Conservation (phyloP, 441 rosid genomes). For the Rhodomyrtus psidioides region DNA sequence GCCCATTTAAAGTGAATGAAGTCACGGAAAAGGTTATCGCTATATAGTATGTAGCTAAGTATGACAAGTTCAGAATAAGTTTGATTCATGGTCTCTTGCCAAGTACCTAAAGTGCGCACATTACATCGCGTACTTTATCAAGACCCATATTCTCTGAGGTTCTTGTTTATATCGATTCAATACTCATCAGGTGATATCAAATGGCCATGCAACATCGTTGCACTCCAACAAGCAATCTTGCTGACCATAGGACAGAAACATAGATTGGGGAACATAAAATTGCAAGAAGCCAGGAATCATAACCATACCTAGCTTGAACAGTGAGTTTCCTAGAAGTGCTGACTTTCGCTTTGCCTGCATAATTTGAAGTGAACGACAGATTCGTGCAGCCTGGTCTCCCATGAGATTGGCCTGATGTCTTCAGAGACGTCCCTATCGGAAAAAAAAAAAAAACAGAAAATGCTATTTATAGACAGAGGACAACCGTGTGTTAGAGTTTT, state of each 20-base stretch:
- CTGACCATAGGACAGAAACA: neutral
- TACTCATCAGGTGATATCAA: neutral
- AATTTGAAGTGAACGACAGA: neutral
- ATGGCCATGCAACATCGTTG: neutral
- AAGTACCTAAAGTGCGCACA: neutral
- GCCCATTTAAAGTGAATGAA: neutral
- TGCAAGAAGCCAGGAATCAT: neutral
- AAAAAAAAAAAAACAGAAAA: neutral
- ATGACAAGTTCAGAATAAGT: neutral
- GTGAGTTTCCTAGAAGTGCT: neutral
- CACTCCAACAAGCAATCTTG: neutral
- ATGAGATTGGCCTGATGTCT: neutral
- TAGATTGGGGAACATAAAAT: neutral
- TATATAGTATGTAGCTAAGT: neutral
- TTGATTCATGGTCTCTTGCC: neutral
- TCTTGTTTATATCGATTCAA: neutral
- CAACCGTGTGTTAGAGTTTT: neutral
- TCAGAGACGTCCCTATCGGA: neutral
- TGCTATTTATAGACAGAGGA: neutral
- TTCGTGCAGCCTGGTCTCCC: neutral
- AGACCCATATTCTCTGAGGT: neutral
- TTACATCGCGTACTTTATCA: neutral
- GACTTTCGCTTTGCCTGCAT: neutral
- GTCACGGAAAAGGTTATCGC: neutral
- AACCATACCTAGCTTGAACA: conserved; percentile 5